Percentiles rank a stretch among this genome's conserved stretches.
These are phyloP conservation scores for Moniliella sp. DNA, from an alignment of 1,284 basidiomycete species.

Conservation along the genomic window DNA sequence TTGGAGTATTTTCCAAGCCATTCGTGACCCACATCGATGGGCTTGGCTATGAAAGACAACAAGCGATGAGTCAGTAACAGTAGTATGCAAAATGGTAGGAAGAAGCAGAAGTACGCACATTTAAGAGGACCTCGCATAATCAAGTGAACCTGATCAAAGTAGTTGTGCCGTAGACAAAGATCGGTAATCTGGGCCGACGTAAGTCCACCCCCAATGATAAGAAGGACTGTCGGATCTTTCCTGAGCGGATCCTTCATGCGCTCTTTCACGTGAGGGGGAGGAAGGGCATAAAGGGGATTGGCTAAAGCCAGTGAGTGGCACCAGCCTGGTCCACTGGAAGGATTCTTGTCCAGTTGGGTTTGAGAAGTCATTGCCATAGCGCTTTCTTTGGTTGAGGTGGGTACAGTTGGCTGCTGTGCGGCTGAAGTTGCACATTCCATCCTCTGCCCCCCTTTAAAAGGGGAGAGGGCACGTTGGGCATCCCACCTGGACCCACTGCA, in stretches of 20 bases:
- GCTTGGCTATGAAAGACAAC: constrained; percentile 10
- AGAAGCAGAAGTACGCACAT: background rate
- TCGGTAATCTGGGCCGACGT: constrained; percentile 34
- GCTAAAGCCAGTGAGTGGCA: constrained; percentile 28
- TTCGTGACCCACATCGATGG: constrained; percentile 23
- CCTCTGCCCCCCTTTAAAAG: constrained; percentile 1
- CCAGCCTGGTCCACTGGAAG: constrained; percentile 15
- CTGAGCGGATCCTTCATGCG: background rate
- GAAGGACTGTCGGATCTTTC: constrained; percentile 6
- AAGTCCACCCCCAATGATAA: constrained; percentile 34
- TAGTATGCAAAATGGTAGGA: background rate
- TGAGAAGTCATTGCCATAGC: background rate
- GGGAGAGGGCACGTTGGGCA: constrained; percentile 15
- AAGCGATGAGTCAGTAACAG: background rate
- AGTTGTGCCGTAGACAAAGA: constrained; percentile 17
- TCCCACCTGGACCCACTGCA: constrained; percentile 26
- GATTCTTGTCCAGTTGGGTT: background rate
- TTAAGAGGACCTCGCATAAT: constrained; percentile 28
- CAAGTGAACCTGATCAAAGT: constrained; percentile 22
- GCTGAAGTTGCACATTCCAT: background rate
- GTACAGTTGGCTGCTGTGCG: background rate
- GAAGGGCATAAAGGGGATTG: constrained; percentile 7
- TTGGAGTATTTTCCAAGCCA: constrained; percentile 28
- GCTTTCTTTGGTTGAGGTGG: background rate
- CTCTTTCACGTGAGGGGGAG: constrained; percentile 1